These are phyloP conservation scores for Penicillium sp. DNA, from an alignment of 2,329 filamentous ascomycete genomes.

Conservation along the genomic window DNA sequence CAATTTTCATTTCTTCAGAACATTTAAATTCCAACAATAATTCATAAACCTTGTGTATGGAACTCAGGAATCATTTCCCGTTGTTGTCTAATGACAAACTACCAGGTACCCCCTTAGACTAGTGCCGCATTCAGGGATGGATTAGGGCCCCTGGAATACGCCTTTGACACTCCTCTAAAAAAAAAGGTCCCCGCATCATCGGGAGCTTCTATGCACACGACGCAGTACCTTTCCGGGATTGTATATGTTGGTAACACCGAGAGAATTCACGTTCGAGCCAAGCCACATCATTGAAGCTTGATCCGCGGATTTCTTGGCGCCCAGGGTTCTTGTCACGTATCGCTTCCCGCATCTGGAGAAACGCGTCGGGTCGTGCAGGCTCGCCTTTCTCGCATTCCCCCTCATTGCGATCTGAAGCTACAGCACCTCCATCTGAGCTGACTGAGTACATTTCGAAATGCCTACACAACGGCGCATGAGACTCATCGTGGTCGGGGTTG, in stretches of 20 bases:
- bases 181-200: not conserved
- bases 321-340: constrained; percentile 2
- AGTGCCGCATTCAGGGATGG: constrained; percentile 10
- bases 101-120: constrained; percentile 10
- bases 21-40: not conserved
- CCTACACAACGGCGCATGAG: constrained; percentile 68
- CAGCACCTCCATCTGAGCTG: not conserved
- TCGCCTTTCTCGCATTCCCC: not conserved
- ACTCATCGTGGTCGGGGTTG: constrained; percentile 61
- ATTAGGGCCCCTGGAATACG: not conserved
- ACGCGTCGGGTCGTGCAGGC: not conserved
- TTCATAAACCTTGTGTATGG: not conserved
- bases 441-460: constrained; percentile 48
- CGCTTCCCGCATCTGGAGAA: constrained; percentile 3
- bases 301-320: constrained; percentile 7
- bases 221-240: not conserved
- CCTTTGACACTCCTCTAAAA: not conserved
- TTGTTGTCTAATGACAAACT: not conserved
- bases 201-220: not conserved
- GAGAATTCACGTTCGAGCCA: not conserved
- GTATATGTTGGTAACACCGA: not conserved
- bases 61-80: not conserved
- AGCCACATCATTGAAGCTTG: constrained; percentile 4
- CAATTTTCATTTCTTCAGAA: constrained; percentile 2
- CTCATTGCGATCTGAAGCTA: not conserved